These are phyloP conservation scores for Adansonia grandidieri DNA, from an alignment of 441 rosid species.

Conservation along the genomic window DNA sequence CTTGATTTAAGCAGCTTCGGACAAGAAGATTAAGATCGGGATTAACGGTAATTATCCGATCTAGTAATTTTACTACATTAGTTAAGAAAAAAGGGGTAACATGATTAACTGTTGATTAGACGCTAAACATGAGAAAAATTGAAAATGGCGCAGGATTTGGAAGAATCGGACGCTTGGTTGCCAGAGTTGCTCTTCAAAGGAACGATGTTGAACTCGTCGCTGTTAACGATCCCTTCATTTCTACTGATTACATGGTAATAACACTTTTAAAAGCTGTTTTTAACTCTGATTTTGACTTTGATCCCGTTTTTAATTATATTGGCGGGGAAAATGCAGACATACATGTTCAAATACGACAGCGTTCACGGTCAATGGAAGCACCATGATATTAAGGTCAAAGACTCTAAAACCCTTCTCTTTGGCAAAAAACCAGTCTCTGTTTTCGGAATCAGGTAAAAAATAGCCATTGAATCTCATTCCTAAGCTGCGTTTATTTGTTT, in stretches of 20 bases:
- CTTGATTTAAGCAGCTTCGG: slow-evolving; percentile 39
- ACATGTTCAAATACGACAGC: slow-evolving; percentile 85
- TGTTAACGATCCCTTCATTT: slow-evolving; percentile 74
- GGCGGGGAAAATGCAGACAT: slow-evolving; percentile 48
- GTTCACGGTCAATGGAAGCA: slow-evolving; percentile 88
- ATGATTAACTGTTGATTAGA: slow-evolving; percentile 15
- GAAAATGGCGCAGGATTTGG: slow-evolving; percentile 57
- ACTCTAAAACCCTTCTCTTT: slow-evolving; percentile 72
- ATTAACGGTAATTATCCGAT: slow-evolving; percentile 57
- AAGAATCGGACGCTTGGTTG: slow-evolving; percentile 83
- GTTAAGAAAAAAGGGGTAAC: not conserved
- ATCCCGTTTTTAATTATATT: not conserved
- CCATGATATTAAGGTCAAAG: slow-evolving; percentile 68
- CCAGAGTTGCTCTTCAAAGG: slow-evolving; percentile 72
- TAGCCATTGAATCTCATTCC: not conserved
- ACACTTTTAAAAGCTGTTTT: not conserved
- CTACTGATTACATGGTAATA: slow-evolving; percentile 69
- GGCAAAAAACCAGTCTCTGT: slow-evolving; percentile 66
- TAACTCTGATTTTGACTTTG: not conserved
- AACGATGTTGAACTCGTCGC: slow-evolving; percentile 82
- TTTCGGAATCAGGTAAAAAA: slow-evolving; percentile 62
- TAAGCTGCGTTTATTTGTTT: not conserved
- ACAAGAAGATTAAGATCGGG: slow-evolving; percentile 71
- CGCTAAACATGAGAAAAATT: not conserved
- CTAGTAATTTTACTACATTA: not conserved